Conservation (phyloP, 2,329 filamentous ascomycete genomes). For the Diaporthe velutina region DNA sequence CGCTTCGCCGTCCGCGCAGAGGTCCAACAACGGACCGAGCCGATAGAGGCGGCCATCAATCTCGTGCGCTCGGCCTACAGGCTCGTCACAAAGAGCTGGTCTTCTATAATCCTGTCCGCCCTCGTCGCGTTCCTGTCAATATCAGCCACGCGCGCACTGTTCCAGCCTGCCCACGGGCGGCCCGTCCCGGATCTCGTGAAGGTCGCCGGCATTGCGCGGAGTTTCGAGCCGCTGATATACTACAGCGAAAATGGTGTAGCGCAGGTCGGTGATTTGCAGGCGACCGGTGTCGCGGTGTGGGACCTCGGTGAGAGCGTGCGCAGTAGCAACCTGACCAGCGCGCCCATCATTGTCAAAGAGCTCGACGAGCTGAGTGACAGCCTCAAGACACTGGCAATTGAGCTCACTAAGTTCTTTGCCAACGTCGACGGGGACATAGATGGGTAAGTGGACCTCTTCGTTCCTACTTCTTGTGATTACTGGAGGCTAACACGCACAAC, state of each 20-base stretch:
- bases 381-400: slow-evolving; percentile 84
- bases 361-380: slow-evolving; percentile 89
- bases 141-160: slow-evolving; percentile 73
- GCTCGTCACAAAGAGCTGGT: slow-evolving; percentile 76
- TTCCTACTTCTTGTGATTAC: neutral
- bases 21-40: slow-evolving; percentile 87
- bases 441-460: slow-evolving; percentile 62
- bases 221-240: slow-evolving; percentile 94
- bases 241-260: slow-evolving; percentile 91
- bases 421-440: slow-evolving; percentile 95
- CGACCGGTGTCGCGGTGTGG: slow-evolving; percentile 94
- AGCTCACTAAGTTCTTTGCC: slow-evolving; percentile 92
- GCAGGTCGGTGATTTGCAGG: slow-evolving; percentile 89
- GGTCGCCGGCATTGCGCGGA: slow-evolving; percentile 88
- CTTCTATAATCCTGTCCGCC: slow-evolving; percentile 73
- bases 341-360: slow-evolving; percentile 85
- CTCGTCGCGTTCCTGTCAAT: slow-evolving; percentile 74
- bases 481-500: neutral
- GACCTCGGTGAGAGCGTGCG: slow-evolving; percentile 93
- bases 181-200: slow-evolving; percentile 90
- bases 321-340: slow-evolving; percentile 90
- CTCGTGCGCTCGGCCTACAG: slow-evolving; percentile 72
- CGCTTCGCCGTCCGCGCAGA: slow-evolving; percentile 90
- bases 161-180: slow-evolving; percentile 75
- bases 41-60: slow-evolving; percentile 79